Base-by-base conservation (phyloP, 1,284 basidiomycete species). In the Albatrellus sp. region DNA sequence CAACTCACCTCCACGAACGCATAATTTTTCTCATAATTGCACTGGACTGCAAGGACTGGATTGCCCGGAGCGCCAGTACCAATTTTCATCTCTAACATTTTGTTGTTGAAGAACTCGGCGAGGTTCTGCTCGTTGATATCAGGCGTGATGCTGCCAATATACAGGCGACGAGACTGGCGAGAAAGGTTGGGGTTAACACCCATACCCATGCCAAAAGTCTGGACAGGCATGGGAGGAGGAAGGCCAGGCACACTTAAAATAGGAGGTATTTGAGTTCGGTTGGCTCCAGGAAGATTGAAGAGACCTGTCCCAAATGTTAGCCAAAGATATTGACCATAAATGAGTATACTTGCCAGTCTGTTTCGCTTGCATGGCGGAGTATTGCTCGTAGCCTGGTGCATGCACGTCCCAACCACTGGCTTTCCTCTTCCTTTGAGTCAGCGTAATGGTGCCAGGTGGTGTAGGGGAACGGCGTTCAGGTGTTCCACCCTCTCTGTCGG, bases 21-120 rank as follows among this genome's bases (percentile, higher is more conserved):
- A 58, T 96, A 98, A 54, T 90, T 90, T 72, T 97, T 98, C 63
- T 98, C 96, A 55, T 90, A 89, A 60, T 97, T 97, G 67, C 96
- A 87, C 57, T 96, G 90, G 1, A 94, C 91, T 9, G 83, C 82
- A 19, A 93, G 73, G 33, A 97, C 90, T 10, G 94, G 89, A 52
- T 93, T 91, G 31, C 88, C 90, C 12, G 81, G 75, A n/a, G 72
- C 75, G 19, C 80, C 80, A n/a, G 81, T 82, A 16, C 84, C 83
- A 48, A 92, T 80, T 47, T 76, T 77, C 73, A 90, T 86, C 63
- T 98, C 90, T 40, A 75, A 77, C 92, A 98, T 97, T 66, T 94
- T 90, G 46, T 73, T 69, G 58, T 97, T 98, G 78, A 98, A 96
- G 69, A 97, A 94, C 41, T 88, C 81, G 14, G 82, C 77, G 39